phyloP scores from a whole-genome alignment of 495 filamentous ascomycete species.

The Lasiosphaeria hispida region DNA sequence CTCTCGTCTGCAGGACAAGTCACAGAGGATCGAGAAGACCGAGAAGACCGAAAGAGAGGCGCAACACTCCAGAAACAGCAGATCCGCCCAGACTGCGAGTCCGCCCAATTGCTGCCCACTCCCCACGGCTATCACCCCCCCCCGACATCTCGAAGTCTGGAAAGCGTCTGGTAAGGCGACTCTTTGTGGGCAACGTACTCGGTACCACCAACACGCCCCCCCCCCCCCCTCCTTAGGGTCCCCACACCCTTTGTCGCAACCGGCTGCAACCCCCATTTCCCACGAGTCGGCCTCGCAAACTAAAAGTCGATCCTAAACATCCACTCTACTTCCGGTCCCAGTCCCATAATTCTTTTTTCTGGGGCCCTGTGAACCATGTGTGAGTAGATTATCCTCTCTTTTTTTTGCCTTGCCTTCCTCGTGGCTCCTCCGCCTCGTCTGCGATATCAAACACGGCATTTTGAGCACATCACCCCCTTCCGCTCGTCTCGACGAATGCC shows the following conservation, averaged over 20 bases:
- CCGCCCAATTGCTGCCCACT: not conserved
- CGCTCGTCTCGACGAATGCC: constrained; percentile 5
- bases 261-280: too few species aligned
- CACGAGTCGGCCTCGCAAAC: too few species aligned
- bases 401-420: not conserved
- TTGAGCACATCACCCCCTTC: not conserved
- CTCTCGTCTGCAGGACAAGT: not conserved
- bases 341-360: not conserved
- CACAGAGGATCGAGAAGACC: not conserved
- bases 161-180: too few species aligned
- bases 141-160: too few species aligned
- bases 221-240: too few species aligned
- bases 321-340: not conserved
- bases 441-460: not conserved
- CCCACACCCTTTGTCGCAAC: too few species aligned
- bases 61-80: not conserved
- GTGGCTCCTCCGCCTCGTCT: not conserved
- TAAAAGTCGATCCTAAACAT: too few species aligned
- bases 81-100: not conserved
- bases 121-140: not conserved
- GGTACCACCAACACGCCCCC: too few species aligned
- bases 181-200: too few species aligned
- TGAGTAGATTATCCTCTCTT: constrained; percentile 3
- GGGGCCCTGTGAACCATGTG: constrained; percentile 4
- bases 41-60: not conserved